Base-by-base conservation (phyloP, 306 rosid genomes). In the Corylus americana region DNA sequence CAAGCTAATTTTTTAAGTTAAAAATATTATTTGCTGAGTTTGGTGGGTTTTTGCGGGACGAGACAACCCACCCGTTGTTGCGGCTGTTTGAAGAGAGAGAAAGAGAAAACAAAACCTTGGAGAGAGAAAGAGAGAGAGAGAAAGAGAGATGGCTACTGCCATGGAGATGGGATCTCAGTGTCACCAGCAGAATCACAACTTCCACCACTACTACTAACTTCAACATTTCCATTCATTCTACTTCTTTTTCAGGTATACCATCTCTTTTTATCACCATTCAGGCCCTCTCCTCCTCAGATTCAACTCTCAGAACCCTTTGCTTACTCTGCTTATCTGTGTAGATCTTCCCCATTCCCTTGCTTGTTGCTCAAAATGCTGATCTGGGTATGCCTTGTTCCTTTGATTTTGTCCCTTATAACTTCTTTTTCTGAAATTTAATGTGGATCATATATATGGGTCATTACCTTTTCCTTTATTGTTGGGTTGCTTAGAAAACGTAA, bases 1-100 rank as follows among this genome's bases (percentile, higher is more conserved):
- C 77, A 25, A 55, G 75, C 71, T 53, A 35, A 37, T 18, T 66
- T 71, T 49, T 74, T 80, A 80, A 25, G 17, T 58, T 58, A 22
- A 7, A 58, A 58, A 20, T 42, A 42, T 10, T 22, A 22, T 27
- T 91, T 84, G 77, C 91, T 75, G 71, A 61, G 91, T 90, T 92
- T 92, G 96, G 96, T 94, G 97, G 72, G 92, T 76, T 86, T 89
- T 89, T 85, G 85, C 86, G 83, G 91, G 94, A 89, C 89, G 83
- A 82, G 90, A 88, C 92, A 92, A 92, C 92, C 97, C 80, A 92
- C 98, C 97, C 88, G 97, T 86, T 85, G 97, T 94, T 92, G 97
- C 87, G 91, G 91, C 87, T 85, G 81, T 81, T 82, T 73, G 82
- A 84, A 82, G 90, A 80, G 92, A 82, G 83, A 83, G 86, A 80